Evolutionary conservation across 129 eudicot genomes (phyloP).

Genomic region (Flaveria linearis): DNA sequence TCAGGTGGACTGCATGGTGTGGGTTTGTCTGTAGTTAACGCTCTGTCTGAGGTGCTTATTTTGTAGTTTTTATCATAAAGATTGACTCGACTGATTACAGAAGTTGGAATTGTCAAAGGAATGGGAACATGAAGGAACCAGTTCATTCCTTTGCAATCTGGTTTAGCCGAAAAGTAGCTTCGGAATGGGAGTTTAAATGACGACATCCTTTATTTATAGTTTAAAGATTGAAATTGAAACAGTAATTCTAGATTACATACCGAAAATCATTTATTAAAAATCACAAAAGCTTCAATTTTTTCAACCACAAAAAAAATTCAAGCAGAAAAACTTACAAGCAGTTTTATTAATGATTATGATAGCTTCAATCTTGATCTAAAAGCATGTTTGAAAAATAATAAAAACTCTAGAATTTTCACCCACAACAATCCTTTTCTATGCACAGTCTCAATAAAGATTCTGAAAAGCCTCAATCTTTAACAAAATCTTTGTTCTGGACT

Average conservation of each 20-base stretch:
- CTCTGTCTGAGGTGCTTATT: slow-evolving; percentile 76
- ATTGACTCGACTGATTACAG: neutral
- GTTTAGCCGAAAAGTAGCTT: neutral
- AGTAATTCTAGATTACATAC: neutral
- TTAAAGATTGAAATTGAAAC: neutral
- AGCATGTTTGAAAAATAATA: neutral
- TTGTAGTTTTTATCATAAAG: neutral
- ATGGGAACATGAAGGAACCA: neutral
- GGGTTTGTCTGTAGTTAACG: slow-evolving; percentile 95
- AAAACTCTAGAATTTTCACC: neutral
- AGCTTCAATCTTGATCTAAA: neutral
- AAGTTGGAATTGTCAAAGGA: neutral
- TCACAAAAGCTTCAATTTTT: neutral
- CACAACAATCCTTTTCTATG: neutral
- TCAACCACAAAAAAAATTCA: neutral
- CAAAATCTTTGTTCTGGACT: neutral
- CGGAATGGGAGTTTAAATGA: neutral
- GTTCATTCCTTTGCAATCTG: neutral
- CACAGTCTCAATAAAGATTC: neutral
- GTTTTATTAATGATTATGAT: neutral
- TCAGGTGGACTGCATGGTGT: slow-evolving; percentile 99
- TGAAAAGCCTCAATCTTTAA: neutral
- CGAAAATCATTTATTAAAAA: neutral
- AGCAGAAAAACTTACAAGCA: neutral
- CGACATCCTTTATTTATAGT: neutral